Base-by-base conservation (phyloP, 352 stramenopile species). In the Thraustochytrium aureum region DNA sequence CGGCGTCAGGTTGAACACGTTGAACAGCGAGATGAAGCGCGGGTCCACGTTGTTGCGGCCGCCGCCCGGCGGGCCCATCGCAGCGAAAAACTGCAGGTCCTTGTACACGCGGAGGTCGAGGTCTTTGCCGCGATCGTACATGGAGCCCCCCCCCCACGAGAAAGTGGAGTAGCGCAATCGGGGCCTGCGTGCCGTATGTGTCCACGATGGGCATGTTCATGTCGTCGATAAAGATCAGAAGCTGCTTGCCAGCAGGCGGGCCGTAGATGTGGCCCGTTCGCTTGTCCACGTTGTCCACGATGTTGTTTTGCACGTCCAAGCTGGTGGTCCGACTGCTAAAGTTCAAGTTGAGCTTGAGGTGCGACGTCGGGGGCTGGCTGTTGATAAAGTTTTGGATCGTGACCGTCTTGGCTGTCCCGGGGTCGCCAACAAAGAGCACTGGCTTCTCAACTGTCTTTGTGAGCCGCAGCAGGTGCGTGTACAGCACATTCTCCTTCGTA, bases 141-240 rank as follows among this genome's bases (percentile, higher is more conserved):
- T 92, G 56, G 87, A 89, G 17, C 92, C 92, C n/a, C 39, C 91
- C 88, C 41, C 87, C 93, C 83, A 98, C 93, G 14, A 98, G 86
- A 76, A 97, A 98, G 62, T 96, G 91, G 26, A 98, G 86, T 17
- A 98, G 84, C 2, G 94, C 92, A 72, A 98, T 97, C 0, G 94
- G 94, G 75, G 97, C 92, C 84, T 98, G 94, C 1, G 94, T 98
- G 61, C 94, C 94, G 83, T 98, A 98, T 12, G 93, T 82, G 84
- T 98, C 94, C 2, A 97, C 92, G 81, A 96, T 97, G 42, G 94
- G 94, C 94, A 98, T 98, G 84, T 98, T 98, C 74, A 98, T 86
- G 84, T 98, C 94, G 79, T 98, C 94, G 52, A 98, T 92, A 73
- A 98, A 98, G 32, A 98, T 87, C 56, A 96, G 85, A 10, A 98